phyloP scores from a whole-genome alignment of 129 eudicot species.

The Helianthus tuberosus region DNA sequence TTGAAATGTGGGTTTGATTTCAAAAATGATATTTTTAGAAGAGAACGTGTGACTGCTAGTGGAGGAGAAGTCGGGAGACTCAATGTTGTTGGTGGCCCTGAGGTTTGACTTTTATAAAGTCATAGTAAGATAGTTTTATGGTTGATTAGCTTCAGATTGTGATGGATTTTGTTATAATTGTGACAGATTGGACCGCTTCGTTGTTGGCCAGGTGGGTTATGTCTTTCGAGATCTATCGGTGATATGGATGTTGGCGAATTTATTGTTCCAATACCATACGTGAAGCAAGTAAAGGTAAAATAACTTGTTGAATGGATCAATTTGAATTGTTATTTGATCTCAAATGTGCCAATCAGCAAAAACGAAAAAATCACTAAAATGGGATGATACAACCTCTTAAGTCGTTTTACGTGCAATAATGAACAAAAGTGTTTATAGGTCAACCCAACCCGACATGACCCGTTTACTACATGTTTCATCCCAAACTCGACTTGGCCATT shows the following conservation, averaged over 20 bases:
- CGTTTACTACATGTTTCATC: neutral
- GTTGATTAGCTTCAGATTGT: slow-evolving; percentile 17
- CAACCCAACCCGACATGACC: neutral
- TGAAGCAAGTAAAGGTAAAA: slow-evolving; percentile 84
- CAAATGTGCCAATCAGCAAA: neutral
- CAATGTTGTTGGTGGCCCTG: too few relatives aligned
- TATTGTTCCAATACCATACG: slow-evolving; percentile 84
- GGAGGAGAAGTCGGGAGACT: too few relatives aligned
- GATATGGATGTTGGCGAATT: slow-evolving; percentile 92
- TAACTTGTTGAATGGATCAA: too few relatives aligned
- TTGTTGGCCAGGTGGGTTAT: slow-evolving; percentile 96
- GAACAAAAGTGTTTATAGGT: neutral
- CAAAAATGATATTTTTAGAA: neutral
- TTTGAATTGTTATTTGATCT: neutral
- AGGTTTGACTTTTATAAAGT: too few relatives aligned
- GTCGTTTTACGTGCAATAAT: too few relatives aligned
- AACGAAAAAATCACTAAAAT: neutral
- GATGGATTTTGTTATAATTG: slow-evolving; percentile 19
- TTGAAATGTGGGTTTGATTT: slow-evolving; percentile 21
- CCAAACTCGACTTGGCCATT: neutral
- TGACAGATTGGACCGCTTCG: slow-evolving; percentile 85
- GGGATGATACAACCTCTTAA: neutral
- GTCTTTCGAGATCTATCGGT: slow-evolving; percentile 82
- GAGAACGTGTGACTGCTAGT: too few relatives aligned
- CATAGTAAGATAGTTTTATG: neutral